Evolutionary conservation across 495 filamentous ascomycete genomes (phyloP).

Genomic region (Penicillium parvum): DNA sequence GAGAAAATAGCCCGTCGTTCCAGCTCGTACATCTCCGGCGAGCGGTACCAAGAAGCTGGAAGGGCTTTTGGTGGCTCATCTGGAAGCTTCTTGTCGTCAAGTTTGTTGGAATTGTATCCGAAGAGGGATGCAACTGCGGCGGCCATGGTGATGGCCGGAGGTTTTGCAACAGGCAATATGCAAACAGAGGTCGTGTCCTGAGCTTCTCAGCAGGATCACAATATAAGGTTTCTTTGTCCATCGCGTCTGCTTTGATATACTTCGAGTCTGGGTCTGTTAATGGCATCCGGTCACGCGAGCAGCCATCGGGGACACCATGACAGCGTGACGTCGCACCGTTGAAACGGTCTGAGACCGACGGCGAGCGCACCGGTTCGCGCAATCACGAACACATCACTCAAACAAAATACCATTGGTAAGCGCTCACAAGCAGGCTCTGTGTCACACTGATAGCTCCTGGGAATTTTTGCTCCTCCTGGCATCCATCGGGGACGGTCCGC

Average conservation of each 20-base stretch:
- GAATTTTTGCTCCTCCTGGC: background rate
- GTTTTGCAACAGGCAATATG: background rate
- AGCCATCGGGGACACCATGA: background rate
- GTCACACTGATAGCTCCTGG: too few species aligned
- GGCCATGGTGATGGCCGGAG: constrained; percentile 9
- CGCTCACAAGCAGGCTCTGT: too few species aligned
- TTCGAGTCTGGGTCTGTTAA: background rate
- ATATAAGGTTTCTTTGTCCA: background rate
- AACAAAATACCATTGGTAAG: too few species aligned
- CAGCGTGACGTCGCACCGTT: background rate
- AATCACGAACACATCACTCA: background rate
- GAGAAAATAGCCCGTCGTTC: constrained; percentile 51
- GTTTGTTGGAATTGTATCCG: constrained; percentile 13
- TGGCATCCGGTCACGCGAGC: constrained; percentile 4
- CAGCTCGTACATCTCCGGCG: constrained; percentile 46
- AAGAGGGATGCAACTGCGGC: constrained; percentile 18
- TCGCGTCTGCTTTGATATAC: background rate
- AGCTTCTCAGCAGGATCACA: background rate
- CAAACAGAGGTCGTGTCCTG: background rate
- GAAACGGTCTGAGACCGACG: constrained; percentile 7
- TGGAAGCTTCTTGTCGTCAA: constrained; percentile 3
- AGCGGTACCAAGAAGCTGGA: constrained; percentile 47
- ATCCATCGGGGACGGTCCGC: constrained; percentile 1
- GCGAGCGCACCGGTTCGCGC: constrained; percentile 1
- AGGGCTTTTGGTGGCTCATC: constrained; percentile 32